phyloP scores from a whole-genome alignment of 2,329 filamentous ascomycete species.

The Sarocladium oryzae region DNA sequence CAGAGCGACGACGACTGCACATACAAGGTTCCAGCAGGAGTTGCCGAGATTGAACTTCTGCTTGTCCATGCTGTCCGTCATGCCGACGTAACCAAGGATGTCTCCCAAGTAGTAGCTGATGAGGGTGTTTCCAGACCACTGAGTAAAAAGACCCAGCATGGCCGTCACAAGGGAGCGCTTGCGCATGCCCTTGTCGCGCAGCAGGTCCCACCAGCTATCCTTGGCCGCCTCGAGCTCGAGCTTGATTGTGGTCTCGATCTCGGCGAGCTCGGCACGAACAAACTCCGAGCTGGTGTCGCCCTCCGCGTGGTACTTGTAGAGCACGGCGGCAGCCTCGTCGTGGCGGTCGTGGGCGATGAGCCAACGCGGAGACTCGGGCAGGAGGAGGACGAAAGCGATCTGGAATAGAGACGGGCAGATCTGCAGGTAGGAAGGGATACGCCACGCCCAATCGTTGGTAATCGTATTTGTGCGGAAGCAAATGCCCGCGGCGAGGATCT shows the following conservation, averaged over 20 bases:
- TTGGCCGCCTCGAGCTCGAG: slow-evolving; percentile 37
- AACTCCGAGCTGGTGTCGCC: slow-evolving; percentile 34
- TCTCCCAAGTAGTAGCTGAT: slow-evolving; percentile 43
- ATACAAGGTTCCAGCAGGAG: slow-evolving; percentile 43
- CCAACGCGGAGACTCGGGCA: slow-evolving; percentile 42
- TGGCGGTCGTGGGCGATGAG: slow-evolving; percentile 18
- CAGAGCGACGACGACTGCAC: slow-evolving; percentile 34
- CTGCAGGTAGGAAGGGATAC: slow-evolving; percentile 41
- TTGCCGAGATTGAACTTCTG: slow-evolving; percentile 36
- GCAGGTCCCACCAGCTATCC: slow-evolving; percentile 45
- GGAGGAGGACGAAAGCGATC: slow-evolving; percentile 46
- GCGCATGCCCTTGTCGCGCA: slow-evolving; percentile 43
- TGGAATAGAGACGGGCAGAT: slow-evolving; percentile 35
- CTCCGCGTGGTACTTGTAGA: slow-evolving; percentile 43
- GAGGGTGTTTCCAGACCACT: slow-evolving; percentile 46
- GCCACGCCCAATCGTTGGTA: slow-evolving; percentile 32
- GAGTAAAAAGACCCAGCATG: slow-evolving; percentile 51
- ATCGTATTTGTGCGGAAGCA: slow-evolving; percentile 41
- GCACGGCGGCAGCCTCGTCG: slow-evolving; percentile 40
- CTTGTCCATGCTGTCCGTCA: slow-evolving; percentile 31
- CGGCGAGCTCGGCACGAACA: slow-evolving; percentile 41
- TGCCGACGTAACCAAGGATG: slow-evolving; percentile 35
- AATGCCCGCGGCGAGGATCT: slow-evolving; percentile 42
- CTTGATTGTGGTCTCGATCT: slow-evolving; percentile 42
- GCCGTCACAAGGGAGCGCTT: slow-evolving; percentile 48